Conservation (phyloP, 2,329 filamentous ascomycete genomes). For the Fusarium succisae region DNA sequence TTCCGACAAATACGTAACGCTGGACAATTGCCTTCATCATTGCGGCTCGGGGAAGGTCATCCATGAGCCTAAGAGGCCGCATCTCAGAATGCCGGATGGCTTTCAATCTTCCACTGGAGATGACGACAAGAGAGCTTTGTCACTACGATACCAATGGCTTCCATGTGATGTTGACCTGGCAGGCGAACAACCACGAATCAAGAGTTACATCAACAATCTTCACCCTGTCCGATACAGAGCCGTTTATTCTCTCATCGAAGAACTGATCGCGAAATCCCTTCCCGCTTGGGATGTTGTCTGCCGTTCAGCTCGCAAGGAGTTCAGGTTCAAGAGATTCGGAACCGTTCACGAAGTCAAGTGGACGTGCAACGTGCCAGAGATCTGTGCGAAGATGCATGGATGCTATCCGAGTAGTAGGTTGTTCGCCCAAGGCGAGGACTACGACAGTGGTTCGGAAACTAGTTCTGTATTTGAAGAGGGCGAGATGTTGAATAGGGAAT, state of each 20-base stretch:
- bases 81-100: background rate
- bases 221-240: constrained; percentile 53
- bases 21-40: constrained; percentile 3
- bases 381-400: constrained; percentile 13
- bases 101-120: background rate
- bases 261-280: constrained; percentile 53
- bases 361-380: constrained; percentile 27
- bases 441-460: background rate
- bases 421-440: background rate
- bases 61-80: background rate
- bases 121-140: background rate
- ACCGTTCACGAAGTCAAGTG: constrained; percentile 31
- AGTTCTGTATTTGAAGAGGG: background rate
- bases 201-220: constrained; percentile 64
- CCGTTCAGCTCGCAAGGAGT: constrained; percentile 23
- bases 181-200: constrained; percentile 43
- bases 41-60: background rate
- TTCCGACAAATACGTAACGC: constrained; percentile 39
- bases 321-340: background rate
- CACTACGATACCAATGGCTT: background rate
- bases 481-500: background rate
- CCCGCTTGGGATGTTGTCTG: constrained; percentile 56
- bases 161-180: background rate
- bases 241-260: constrained; percentile 54
- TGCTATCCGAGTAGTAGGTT: background rate